Percentiles rank a stretch among this genome's conserved stretches.
phyloP scores from a whole-genome alignment of 352 stramenopile genomes.

The Globisporangium cederbergense region DNA sequence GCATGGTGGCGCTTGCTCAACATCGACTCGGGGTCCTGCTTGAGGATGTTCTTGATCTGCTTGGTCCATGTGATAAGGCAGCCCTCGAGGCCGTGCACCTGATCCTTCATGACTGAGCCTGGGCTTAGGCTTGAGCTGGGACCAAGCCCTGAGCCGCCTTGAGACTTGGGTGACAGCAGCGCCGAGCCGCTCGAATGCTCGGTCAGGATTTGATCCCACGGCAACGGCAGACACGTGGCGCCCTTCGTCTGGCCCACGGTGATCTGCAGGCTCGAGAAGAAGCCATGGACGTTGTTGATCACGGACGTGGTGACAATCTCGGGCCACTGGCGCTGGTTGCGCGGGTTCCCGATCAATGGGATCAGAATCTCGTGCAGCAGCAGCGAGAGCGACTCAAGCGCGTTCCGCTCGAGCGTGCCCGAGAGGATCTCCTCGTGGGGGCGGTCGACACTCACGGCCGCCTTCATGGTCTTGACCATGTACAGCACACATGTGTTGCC shows the following conservation, averaged over 20 bases:
- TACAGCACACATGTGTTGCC: constrained; percentile 54
- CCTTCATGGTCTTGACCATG: constrained; percentile 69
- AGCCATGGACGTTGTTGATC: constrained; percentile 71
- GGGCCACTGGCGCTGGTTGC: constrained; percentile 77
- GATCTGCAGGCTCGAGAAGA: constrained; percentile 87
- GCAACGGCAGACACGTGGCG: constrained; percentile 78
- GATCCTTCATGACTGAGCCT: constrained; percentile 54
- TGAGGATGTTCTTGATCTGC: constrained; percentile 93
- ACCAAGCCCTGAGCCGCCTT: not conserved
- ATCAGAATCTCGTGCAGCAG: constrained; percentile 76
- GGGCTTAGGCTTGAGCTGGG: constrained; percentile 8
- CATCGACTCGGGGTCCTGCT: constrained; percentile 80
- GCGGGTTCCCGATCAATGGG: constrained; percentile 67
- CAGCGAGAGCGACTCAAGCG: constrained; percentile 69
- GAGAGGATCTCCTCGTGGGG: constrained; percentile 72
- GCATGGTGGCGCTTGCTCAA: constrained; percentile 50
- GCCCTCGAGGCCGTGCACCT: constrained; percentile 84
- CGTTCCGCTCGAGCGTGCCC: constrained; percentile 68
- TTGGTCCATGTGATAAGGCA: constrained; percentile 93
- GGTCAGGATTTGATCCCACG: constrained; percentile 70
- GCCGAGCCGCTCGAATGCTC: constrained; percentile 37
- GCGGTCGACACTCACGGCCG: constrained; percentile 50
- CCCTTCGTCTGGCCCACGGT: constrained; percentile 83
- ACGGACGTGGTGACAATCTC: constrained; percentile 82
- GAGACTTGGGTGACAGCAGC: constrained; percentile 9